phyloP scores from a whole-genome alignment of 495 filamentous ascomycete species.

The Viridothelium virens region DNA sequence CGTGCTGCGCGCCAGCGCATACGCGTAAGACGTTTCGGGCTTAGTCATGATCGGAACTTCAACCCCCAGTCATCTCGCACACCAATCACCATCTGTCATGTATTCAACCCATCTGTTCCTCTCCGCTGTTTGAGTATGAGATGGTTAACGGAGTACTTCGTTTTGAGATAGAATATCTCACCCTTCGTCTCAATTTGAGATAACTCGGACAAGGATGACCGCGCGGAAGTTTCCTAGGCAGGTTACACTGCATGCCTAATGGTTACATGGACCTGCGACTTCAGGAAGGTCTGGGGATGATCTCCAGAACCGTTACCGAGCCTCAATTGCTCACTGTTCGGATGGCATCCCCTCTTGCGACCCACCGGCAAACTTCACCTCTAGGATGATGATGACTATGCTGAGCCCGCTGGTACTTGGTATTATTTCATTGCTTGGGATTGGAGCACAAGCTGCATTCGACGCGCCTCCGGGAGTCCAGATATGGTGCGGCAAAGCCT shows the following conservation, averaged over 20 bases:
- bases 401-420: background rate
- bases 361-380: background rate
- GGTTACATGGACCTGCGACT: background rate
- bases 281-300: background rate
- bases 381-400: background rate
- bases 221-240: background rate
- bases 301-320: conserved; percentile 4
- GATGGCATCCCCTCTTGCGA: background rate
- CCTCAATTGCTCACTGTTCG: background rate
- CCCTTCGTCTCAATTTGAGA: too few species aligned
- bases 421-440: background rate
- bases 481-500: conserved; percentile 3
- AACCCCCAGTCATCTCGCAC: too few species aligned
- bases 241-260: conserved; percentile 6
- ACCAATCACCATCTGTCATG: too few species aligned
- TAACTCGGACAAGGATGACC: background rate
- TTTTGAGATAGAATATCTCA: too few species aligned
- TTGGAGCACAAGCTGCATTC: conserved; percentile 1
- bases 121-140: too few species aligned
- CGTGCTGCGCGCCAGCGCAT: too few species aligned
- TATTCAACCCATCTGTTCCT: too few species aligned
- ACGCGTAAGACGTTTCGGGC: too few species aligned
- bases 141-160: too few species aligned
- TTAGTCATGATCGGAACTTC: too few species aligned
- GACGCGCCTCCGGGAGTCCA: background rate